These are phyloP conservation scores for Magnaporthiopsis incrustans DNA, from an alignment of 2,329 filamentous ascomycete species.

Conservation along the genomic window DNA sequence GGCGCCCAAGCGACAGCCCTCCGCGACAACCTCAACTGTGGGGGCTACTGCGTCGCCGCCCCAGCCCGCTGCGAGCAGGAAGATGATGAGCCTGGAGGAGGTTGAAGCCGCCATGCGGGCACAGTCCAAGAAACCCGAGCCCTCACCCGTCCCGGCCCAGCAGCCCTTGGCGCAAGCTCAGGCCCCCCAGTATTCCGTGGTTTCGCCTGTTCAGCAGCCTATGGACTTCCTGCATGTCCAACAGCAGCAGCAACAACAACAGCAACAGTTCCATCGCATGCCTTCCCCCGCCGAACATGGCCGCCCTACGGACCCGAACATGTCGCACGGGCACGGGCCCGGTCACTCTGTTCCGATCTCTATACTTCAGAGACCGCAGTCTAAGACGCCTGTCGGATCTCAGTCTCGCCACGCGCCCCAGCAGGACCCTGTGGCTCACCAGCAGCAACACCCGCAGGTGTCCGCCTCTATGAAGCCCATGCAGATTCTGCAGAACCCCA, in stretches of 20 bases:
- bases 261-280: not conserved
- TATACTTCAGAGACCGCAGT: constrained; percentile 47
- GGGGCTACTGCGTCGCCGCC: constrained; percentile 23
- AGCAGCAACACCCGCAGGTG: constrained; percentile 19
- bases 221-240: constrained; percentile 13
- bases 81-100: constrained; percentile 93
- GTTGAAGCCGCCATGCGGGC: constrained; percentile 87
- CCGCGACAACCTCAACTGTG: constrained; percentile 26
- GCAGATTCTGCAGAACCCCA: constrained; percentile 75
- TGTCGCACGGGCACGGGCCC: constrained; percentile 13
- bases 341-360: constrained; percentile 34
- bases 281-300: not conserved
- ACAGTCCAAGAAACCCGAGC: constrained; percentile 48
- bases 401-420: not conserved
- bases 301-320: not conserved
- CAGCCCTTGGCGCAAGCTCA: constrained; percentile 16
- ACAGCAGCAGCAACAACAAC: constrained; percentile 9
- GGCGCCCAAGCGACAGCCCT: constrained; percentile 47
- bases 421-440: constrained; percentile 12
- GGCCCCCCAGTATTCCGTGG: not conserved
- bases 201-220: constrained; percentile 11
- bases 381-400: constrained; percentile 26
- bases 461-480: constrained; percentile 47
- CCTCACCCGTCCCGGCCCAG: constrained; percentile 23
- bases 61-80: constrained; percentile 41